Base-by-base conservation (phyloP, 1,284 basidiomycete species). In the Apiotrichum mycotoxinovorans region DNA sequence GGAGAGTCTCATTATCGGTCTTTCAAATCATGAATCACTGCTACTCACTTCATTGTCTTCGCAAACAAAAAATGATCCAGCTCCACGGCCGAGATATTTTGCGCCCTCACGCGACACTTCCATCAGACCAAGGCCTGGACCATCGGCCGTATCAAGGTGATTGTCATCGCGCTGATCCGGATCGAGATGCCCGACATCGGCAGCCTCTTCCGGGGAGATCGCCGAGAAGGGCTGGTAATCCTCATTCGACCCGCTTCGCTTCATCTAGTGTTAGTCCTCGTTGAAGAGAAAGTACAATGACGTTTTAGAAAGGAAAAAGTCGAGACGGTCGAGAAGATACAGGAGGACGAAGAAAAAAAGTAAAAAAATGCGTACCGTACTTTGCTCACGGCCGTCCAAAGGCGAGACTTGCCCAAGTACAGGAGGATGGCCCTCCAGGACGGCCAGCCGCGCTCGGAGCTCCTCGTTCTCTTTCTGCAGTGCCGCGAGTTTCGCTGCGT, bases 1-100 rank as follows among this genome's bases (percentile, higher is more conserved):
- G 54, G 54, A 54, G 26, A 38, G 20, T 43, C 23, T 22, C 18
- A 3, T 37, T 35, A 7, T 35, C 22, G 10, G 30, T 30, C 15
- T 9, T 7, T n/a, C 12, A 22, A 34, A 11, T 38, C 18, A 40
- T 54, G 37, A 26, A 17, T n/a, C n/a, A n/a, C n/a, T n/a, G n/a
- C n/a, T 15, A 20, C 51, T 2, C n/a, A 60, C 58, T 51, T 60
- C 52, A 10, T 54, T 57, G 26, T 60, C 57, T 20, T 66, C 64
- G 25, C 56, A 58, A 10, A 64, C 46, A 37, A 64, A 62, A 18
- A 66, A 27, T 2, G 64, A 56, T 2, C 64, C 64, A 3, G 64
- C 64, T 9, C 64, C 64, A 8, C 64, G 47, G 17, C 64, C 64
- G 11, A 62, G 54, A 34, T 56, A 66, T 44, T 58, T 58, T 42